Base-by-base conservation (phyloP, 306 rosid genomes). In the Quercus alba region DNA sequence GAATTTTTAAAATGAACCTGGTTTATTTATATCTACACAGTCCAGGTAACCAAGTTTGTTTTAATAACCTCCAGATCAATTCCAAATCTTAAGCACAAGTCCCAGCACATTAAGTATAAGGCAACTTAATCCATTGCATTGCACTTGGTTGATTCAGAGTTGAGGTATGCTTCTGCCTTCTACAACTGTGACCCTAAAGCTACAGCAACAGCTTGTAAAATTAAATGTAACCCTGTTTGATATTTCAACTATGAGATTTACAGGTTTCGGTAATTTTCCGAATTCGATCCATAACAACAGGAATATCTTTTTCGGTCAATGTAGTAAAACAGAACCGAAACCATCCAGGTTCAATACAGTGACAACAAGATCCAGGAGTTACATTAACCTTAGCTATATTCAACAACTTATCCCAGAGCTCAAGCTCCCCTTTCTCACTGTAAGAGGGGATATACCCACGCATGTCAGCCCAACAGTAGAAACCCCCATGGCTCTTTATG, bases 401-500 rank as follows among this genome's bases (percentile, higher is more conserved):
- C 89, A 96, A 83, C 82, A 96, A 86, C 85, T 82, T 91, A 70
- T 91, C 97, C 99, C 97, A 90, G 56, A 96, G 94, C 84, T 93
- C 97, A 75, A 96, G 90, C 85, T 96, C 99, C 14, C 97, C 99
- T 80, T 90, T 96, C 82, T 93, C 97, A 73, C 86, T 89, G 85
- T 91, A 91, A 63, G 97, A 82, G 54, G 86, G 79, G 77, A 89
- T 87, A 21, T 87, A 89, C 23, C 83, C 78, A 66, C 97, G 87
- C 97, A 96, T 87, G 88, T 93, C 87, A 11, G 93, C 99, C 99
- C 99, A 91, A 81, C 98, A 93, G 84, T 85, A 93, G 87, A 87
- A 90, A 44, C 99, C 98, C 62, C 94, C 98, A 30, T 78, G 83
- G 87, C 98, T 88, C 74, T 74, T 83, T 5, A 77, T 77, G 86